Percentiles rank a stretch among this genome's conserved stretches.
phyloP scores from a whole-genome alignment of 805 yeast species.

The Saturnispora sekii region DNA sequence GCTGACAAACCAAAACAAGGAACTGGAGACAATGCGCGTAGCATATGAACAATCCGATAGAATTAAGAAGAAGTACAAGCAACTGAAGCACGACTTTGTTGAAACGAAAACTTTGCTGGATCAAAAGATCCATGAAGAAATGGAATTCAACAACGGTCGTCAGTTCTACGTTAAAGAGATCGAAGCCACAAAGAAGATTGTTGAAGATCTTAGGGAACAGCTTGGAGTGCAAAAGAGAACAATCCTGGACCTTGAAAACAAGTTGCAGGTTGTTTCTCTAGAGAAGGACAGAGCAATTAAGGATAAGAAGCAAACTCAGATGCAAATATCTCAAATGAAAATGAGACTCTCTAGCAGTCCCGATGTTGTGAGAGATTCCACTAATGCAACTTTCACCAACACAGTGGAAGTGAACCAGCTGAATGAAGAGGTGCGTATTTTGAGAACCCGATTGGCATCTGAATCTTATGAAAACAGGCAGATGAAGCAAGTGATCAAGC shows the following conservation, averaged over 20 bases:
- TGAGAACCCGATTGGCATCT: slow-evolving; percentile 58
- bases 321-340: slow-evolving; percentile 25
- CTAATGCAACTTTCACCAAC: slow-evolving; percentile 3
- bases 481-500: slow-evolving; percentile 32
- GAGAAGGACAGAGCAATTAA: slow-evolving; percentile 28
- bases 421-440: slow-evolving; percentile 45
- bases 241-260: slow-evolving; percentile 18
- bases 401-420: slow-evolving; percentile 20
- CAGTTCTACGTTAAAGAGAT: slow-evolving; percentile 34
- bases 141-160: slow-evolving; percentile 35
- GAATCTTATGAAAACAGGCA: slow-evolving; percentile 51
- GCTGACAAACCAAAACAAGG: neutral
- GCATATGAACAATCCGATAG: slow-evolving; percentile 23
- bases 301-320: slow-evolving; percentile 24
- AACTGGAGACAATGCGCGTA: slow-evolving; percentile 13
- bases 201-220: slow-evolving; percentile 24
- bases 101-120: slow-evolving; percentile 35
- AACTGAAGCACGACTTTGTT: slow-evolving; percentile 36
- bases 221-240: slow-evolving; percentile 21
- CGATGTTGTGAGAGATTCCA: slow-evolving; percentile 7
- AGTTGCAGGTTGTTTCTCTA: slow-evolving; percentile 21
- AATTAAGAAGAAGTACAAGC: slow-evolving; percentile 25
- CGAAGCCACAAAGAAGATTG: slow-evolving; percentile 25
- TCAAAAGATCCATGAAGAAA: slow-evolving; percentile 33
- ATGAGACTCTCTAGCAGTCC: slow-evolving; percentile 23